These are phyloP conservation scores for Trapa incisa DNA, from an alignment of 345 rosid genomes.

Conservation along the genomic window DNA sequence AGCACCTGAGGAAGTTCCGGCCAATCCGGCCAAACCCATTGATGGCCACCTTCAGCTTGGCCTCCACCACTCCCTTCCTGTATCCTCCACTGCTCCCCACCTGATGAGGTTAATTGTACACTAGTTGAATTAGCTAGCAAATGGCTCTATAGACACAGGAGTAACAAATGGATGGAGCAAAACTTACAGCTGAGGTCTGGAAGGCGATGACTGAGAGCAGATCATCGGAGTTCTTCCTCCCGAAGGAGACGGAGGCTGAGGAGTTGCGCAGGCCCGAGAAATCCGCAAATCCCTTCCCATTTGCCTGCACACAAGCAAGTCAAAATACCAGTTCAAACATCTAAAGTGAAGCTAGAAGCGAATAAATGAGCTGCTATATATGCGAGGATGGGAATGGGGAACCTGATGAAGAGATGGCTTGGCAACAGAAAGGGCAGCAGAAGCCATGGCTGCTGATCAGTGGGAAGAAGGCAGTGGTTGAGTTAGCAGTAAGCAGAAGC, in stretches of 20 bases:
- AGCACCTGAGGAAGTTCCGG: slow-evolving; percentile 91
- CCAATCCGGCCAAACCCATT: slow-evolving; percentile 92
- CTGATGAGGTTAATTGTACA: slow-evolving; percentile 10
- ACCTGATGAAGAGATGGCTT: slow-evolving; percentile 89
- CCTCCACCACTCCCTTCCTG: slow-evolving; percentile 60
- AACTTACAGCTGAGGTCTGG: slow-evolving; percentile 79
- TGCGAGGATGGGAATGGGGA: neutral
- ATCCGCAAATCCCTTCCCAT: slow-evolving; percentile 55
- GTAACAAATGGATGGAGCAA: neutral
- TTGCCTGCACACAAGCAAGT: slow-evolving; percentile 17
- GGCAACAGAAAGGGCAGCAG: slow-evolving; percentile 75
- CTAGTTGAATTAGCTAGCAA: too few species aligned
- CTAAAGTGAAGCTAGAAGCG: too few species aligned
- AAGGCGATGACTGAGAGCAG: slow-evolving; percentile 48
- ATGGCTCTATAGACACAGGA: neutral
- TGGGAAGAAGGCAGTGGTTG: neutral
- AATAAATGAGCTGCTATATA: too few species aligned
- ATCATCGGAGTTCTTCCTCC: slow-evolving; percentile 57
- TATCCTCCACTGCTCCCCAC: slow-evolving; percentile 54
- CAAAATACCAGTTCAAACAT: neutral
- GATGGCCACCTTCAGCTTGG: slow-evolving; percentile 83
- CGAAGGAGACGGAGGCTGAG: slow-evolving; percentile 37
- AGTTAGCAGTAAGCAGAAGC: neutral
- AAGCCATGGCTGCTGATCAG: slow-evolving; percentile 41
- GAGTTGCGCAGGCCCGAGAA: slow-evolving; percentile 71